Evolutionary conservation across 805 yeast species (phyloP).

Genomic region (Starmera pachycereana): DNA sequence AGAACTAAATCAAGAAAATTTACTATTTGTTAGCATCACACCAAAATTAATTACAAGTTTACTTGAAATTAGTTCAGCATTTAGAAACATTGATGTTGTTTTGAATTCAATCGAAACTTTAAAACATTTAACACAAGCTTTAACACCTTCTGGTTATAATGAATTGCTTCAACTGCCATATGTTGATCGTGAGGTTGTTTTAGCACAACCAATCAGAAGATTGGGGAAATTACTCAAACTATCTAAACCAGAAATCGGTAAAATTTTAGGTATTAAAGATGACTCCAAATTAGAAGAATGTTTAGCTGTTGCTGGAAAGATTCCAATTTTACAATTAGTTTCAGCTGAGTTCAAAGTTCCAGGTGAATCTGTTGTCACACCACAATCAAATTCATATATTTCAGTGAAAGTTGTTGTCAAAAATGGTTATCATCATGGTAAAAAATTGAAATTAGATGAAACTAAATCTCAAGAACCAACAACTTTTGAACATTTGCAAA

Average conservation of each 20-base stretch:
- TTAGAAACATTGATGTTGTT: conserved; percentile 63
- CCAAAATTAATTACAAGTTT: conserved; percentile 62
- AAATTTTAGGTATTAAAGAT: conserved; percentile 42
- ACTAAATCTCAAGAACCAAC: conserved; percentile 41
- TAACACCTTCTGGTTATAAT: conserved; percentile 41
- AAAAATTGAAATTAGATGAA: conserved; percentile 12
- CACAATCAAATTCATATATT: conserved; percentile 66
- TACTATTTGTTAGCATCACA: conserved; percentile 49
- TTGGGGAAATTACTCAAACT: conserved; percentile 61
- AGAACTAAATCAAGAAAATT: conserved; percentile 28
- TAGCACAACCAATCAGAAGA: conserved; percentile 35
- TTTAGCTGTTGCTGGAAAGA: conserved; percentile 43
- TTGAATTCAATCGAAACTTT: conserved; percentile 52
- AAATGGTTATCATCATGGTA: conserved; percentile 54
- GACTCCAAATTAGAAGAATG: conserved; percentile 35
- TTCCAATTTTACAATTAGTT: conserved; percentile 61
- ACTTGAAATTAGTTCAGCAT: conserved; percentile 71
- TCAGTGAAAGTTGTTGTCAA: conserved; percentile 65
- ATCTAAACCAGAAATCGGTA: conserved; percentile 42
- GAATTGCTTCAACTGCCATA: conserved; percentile 78
- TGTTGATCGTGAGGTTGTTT: conserved; percentile 39
- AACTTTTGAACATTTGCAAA: conserved; percentile 53
- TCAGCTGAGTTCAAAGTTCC: conserved; percentile 75
- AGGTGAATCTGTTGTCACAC: conserved; percentile 67
- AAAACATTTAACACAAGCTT: conserved; percentile 69